Base-by-base conservation (phyloP, 805 yeast genomes). In the Saccharomyces jurei region DNA sequence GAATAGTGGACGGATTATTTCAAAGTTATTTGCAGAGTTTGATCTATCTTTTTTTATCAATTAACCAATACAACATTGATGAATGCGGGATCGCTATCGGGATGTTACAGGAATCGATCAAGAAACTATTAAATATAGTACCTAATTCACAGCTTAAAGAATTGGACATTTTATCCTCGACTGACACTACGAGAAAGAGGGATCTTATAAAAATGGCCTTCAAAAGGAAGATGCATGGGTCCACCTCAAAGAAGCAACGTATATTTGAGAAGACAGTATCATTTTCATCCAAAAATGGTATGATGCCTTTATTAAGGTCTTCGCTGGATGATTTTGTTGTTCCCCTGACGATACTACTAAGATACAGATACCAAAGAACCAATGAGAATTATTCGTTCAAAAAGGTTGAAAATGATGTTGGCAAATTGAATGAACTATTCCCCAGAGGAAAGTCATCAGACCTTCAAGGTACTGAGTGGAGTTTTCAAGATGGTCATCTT, bases 401-500 rank as follows among this genome's bases (percentile, higher is more conserved):
- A 51, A 52, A 61, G 1, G 56, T 67, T 2, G 61, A 62, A 22
- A 52, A 48, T 6, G 59, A 65, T 41, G 51, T 50, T n/a, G 44
- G 48, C 4, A 50, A 30, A 13, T 46, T 69, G 49, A 50, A 56
- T 17, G 52, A 56, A 27, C 50, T 55, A 1, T 52, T 63, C 29
- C 71, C 72, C 2, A 56, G 60, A 13, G 71, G 71, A 1, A 67
- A 60, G 36, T 46, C 59, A 1, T 69, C 70, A 2, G 61, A 61
- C 5, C 30, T 62, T 22, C 55, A 54, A 9, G 64, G 64, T 1
- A 56, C 58, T 3, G 44, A 30, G n/a, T 69, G 71, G 70, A 27
- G 21, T 8, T 64, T 66, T 48, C 52, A 61, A 10, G 41, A 55
- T 25, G 46, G 29, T 2, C 41, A 14, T 4, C 22, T 62, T 1